Percentiles rank a stretch among this genome's conserved stretches.
These are phyloP conservation scores for Truncatella angustata DNA, from an alignment of 2,329 filamentous ascomycete genomes.

Conservation along the genomic window DNA sequence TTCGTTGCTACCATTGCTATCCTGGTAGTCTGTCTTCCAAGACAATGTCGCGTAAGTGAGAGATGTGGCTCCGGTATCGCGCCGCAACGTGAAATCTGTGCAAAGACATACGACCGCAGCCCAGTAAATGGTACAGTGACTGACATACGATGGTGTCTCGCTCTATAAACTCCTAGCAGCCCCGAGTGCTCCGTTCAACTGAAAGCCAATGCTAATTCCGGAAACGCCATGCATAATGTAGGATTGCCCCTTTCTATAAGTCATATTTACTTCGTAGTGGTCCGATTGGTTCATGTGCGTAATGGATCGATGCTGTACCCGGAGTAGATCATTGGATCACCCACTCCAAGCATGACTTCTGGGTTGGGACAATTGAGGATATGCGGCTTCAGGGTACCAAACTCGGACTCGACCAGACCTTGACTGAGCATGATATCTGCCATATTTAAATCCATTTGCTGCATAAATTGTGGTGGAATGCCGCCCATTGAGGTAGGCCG, in stretches of 20 bases:
- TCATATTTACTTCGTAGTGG: not conserved
- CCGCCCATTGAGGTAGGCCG: constrained; percentile 32
- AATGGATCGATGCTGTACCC: constrained; percentile 43
- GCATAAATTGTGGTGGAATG: constrained; percentile 39
- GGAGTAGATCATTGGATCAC: constrained; percentile 58
- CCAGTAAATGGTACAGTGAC: not conserved
- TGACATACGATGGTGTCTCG: not conserved
- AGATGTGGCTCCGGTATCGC: too few relatives aligned
- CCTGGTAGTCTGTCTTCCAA: too few relatives aligned
- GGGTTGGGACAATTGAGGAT: constrained; percentile 50
- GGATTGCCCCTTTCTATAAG: not conserved
- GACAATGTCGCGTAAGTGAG: too few relatives aligned
- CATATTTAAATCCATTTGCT: constrained; percentile 38
- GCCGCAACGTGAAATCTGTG: too few relatives aligned
- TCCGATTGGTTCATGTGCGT: constrained; percentile 19
- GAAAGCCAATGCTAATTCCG: not conserved
- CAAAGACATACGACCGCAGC: too few relatives aligned
- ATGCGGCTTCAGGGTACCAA: constrained; percentile 55
- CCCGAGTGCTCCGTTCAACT: not conserved
- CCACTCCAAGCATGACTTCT: constrained; percentile 56
- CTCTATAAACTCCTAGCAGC: not conserved
- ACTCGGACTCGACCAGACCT: constrained; percentile 49
- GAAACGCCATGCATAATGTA: not conserved
- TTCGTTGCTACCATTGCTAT: too few relatives aligned
- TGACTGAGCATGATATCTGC: constrained; percentile 48